Base-by-base conservation (phyloP, 345 rosid species). In the Eucalyptus polyanthemos region DNA sequence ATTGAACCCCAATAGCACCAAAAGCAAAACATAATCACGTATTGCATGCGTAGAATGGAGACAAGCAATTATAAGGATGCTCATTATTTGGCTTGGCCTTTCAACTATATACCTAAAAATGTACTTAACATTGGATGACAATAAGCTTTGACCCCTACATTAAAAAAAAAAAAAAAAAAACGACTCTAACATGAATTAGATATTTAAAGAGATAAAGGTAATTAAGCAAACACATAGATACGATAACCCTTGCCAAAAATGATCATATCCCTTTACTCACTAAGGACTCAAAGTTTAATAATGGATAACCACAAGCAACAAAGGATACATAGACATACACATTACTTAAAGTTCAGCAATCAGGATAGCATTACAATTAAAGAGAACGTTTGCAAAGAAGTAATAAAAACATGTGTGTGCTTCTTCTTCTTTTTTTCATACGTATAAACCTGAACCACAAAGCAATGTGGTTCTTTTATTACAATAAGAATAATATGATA, bases 401-500 rank as follows among this genome's bases (percentile, higher is more conserved):
- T 47, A 50, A 49, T 49, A 76, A 76, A 76, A 76, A 6, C 47
- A 40, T 76, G 47, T 40, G 1, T 21, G 85, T 42, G 85, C 69
- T 60, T 47, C 1, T 45, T 60, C 4, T 3, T 17, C 11, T 40
- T 1, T 6, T 34, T 76, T 37, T 12, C 27, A 21, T 40, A 76
- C 47, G 47, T 37, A 76, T 76, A 40, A 40, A 76, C 85, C 85
- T 76, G 22, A 76, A 76, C 85, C 85, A 76, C 85, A 40, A 1
- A 76, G 47, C 47, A 11, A 40, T 31, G 87, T 53, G 89, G 88
- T 45, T 50, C 80, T 51, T 87, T 93, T 93, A 92, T 92, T 90
- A 91, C 90, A 86, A 88, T 58, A 87, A 65, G 72, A 88, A 91
- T 91, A 87, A 80, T 88, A 87, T 37, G 42, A 88, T 51, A 40